Evolutionary conservation across 2,329 filamentous ascomycete species (phyloP).

Genomic region (Aspergillus puulaauensis): DNA sequence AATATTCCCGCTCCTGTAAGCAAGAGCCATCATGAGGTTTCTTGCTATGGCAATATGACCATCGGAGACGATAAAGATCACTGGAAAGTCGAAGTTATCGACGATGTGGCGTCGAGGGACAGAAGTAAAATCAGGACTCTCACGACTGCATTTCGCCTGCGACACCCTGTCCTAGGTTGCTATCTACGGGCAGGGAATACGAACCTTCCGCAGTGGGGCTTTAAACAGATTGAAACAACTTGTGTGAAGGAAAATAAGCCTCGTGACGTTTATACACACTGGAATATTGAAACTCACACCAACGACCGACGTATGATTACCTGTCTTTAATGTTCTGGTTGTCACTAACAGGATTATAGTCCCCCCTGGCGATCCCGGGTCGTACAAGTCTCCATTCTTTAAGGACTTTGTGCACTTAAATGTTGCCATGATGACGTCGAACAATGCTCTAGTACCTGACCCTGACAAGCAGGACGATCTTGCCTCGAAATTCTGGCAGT

Average conservation of each 20-base stretch:
- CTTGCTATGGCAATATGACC: conserved; percentile 91
- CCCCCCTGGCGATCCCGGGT: conserved; percentile 80
- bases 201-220: conserved; percentile 97
- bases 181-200: conserved; percentile 94
- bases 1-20: conserved; percentile 82
- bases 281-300: conserved; percentile 94
- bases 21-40: conserved; percentile 90
- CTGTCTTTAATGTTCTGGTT: not conserved
- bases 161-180: conserved; percentile 78
- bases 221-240: conserved; percentile 98
- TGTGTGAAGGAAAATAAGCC: conserved; percentile 93
- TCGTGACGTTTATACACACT: conserved; percentile 91
- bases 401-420: conserved; percentile 98
- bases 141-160: conserved; percentile 88
- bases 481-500: conserved; percentile 96
- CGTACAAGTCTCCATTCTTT: conserved; percentile 95
- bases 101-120: conserved; percentile 83
- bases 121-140: conserved; percentile 83
- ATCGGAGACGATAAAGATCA: conserved; percentile 97
- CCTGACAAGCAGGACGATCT: conserved; percentile 99
- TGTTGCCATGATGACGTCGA: conserved; percentile 99
- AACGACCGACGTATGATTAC: conserved; percentile 79
- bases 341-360: conserved; percentile 52
- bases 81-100: conserved; percentile 90
- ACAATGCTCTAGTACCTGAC: conserved; percentile 96